Evolutionary conservation across 495 filamentous ascomycete species (phyloP), one percentile per base, ranked within the genome.

Genomic region (Beverwykella pulmonaria): DNA sequence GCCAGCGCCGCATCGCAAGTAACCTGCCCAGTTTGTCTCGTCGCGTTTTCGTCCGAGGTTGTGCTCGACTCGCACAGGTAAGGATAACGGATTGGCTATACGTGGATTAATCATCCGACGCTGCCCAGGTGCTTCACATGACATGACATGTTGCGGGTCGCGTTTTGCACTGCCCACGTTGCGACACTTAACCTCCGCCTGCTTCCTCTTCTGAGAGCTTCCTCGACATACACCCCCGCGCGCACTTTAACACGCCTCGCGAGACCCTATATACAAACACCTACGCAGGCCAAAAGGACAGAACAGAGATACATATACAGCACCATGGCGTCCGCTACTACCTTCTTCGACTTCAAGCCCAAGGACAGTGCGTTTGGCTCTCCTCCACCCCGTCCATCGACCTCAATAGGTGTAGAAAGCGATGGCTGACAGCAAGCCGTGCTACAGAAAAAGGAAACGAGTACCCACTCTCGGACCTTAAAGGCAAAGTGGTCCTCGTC

Each of bases 401-500:
- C 47, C 30, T 39, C 58, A 39, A 32, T 19, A 10, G n/a, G n/a
- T n/a, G n/a, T n/a, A n/a, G n/a, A n/a, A n/a, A n/a, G n/a, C n/a
- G n/a, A n/a, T n/a, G n/a, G n/a, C n/a, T n/a, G n/a, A n/a, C n/a
- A n/a, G n/a, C n/a, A n/a, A n/a, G n/a, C n/a, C n/a, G n/a, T n/a
- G 53, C 17, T 15, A 3, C 27, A 94, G 91, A 94, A 73, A 91
- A 86, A 75, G 92, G 91, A 77, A 67, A 80, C 22, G 82, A 88
- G 63, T 90, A 87, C 75, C 80, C 86, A 59, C 84, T 98, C 72
- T 69, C 78, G 67, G 73, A 83, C 30, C 87, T 92, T 78, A 82
- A 90, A 64, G 91, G 89, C 82, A 97, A 97, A 77, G 93, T 97
- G 76, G 86, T 98, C 66, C 89, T 99, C 46, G 77, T 96, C 71